Evolutionary conservation across 306 rosid species (phyloP), one percentile per base, ranked within the genome.

Genomic region (Pachyrhizus erosus): DNA sequence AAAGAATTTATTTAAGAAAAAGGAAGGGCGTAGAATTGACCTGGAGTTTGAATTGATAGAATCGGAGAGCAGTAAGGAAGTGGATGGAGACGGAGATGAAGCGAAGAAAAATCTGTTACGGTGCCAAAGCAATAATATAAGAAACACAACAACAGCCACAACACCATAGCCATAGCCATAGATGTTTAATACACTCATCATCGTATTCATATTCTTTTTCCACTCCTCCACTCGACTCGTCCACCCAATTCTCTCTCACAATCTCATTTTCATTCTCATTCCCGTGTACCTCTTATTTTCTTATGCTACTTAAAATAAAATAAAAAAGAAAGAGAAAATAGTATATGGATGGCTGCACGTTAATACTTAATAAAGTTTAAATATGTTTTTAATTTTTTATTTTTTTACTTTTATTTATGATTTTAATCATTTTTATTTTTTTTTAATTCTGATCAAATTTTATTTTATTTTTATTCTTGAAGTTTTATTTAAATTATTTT

Each of bases 101-200:
- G 62, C 43, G 29, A 70, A 61, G 80, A 68, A 80, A 23, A 81
- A 66, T 34, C 75, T 79, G 69, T 71, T 80, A 67, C 78, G 82
- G 15, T 79, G 91, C 87, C 88, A 88, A 73, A 87, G 45, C 54
- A 89, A 72, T 29, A 86, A 74, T 54, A 91, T 42, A 65, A 91
- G 26, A 37, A 89, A 14, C 40, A 90, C 46, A 76, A 83, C 90
- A 14, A 85, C 5, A 31, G 84, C 75, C 1, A 7, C 66, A 12
- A 82, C 37, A 26, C 91, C 90, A 52, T 52, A 51, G 49, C 87
- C 91, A 20, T 91, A 88, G 18, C 93, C 91, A 61, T 78, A 76
- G 51, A 42, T 42, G 48, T 42, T 10, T 11, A 42, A 37, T 37
- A 37, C 42, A 37, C 42, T 42, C 48, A 39, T 42, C 14, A 42